These are phyloP conservation scores for Verticillium isaacii DNA, from an alignment of 2,329 filamentous ascomycete species.

Conservation along the genomic window DNA sequence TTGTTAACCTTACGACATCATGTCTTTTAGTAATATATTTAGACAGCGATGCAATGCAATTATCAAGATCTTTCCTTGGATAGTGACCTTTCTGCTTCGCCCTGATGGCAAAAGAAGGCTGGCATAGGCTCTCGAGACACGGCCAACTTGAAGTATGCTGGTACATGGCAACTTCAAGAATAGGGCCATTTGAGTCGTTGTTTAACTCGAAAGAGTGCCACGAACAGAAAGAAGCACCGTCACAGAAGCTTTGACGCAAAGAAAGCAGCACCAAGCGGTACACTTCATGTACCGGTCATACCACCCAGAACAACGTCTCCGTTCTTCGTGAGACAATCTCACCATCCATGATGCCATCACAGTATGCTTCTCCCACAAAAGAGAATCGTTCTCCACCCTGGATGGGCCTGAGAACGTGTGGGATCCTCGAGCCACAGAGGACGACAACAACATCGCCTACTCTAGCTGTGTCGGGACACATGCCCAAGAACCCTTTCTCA, in stretches of 20 bases:
- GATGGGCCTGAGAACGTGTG: conserved; percentile 11
- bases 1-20: too few species aligned
- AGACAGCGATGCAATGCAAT: too few species aligned
- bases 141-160: too few species aligned
- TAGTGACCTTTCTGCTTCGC: too few species aligned
- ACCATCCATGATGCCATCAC: conserved; percentile 10
- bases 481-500: conserved; percentile 7
- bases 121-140: too few species aligned
- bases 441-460: conserved; percentile 10
- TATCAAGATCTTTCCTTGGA: too few species aligned
- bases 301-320: not conserved
- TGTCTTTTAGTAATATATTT: too few species aligned
- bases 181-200: too few species aligned
- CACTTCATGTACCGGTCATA: not conserved
- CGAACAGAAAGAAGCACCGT: not conserved
- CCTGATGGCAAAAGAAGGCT: too few species aligned
- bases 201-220: too few species aligned
- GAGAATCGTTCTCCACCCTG: conserved; percentile 6
- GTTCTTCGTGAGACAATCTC: not conserved
- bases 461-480: conserved; percentile 1
- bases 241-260: not conserved
- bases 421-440: conserved; percentile 7
- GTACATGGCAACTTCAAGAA: too few species aligned
- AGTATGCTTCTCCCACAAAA: conserved; percentile 9
- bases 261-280: not conserved